Evolutionary conservation across 2,329 filamentous ascomycete genomes (phyloP).

Genomic region (Rhexocercosporidium sp.): DNA sequence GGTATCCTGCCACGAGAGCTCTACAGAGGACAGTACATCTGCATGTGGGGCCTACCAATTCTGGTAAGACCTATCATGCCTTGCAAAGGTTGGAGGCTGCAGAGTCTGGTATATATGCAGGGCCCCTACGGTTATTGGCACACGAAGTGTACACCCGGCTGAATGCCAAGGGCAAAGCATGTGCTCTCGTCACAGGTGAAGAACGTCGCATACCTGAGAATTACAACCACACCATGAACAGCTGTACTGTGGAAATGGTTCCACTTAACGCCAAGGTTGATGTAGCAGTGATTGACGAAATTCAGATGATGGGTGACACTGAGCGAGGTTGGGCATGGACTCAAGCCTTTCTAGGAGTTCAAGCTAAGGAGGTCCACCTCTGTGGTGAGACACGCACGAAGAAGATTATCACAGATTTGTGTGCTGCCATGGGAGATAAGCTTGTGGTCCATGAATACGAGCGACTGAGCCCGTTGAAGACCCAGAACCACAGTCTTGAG

Average conservation of each 20-base stretch:
- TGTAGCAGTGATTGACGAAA: slow-evolving; percentile 96
- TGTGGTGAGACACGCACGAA: slow-evolving; percentile 89
- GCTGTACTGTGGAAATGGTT: slow-evolving; percentile 95
- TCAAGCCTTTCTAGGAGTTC: slow-evolving; percentile 82
- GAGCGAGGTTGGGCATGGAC: slow-evolving; percentile 96
- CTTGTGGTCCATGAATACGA: slow-evolving; percentile 83
- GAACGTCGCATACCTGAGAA: slow-evolving; percentile 75
- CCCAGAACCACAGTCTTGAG: slow-evolving; percentile 68
- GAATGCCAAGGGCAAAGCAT: slow-evolving; percentile 74
- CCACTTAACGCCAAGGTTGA: slow-evolving; percentile 60
- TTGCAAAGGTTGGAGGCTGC: slow-evolving; percentile 81
- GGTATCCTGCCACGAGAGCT: slow-evolving; percentile 84
- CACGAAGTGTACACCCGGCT: slow-evolving; percentile 95
- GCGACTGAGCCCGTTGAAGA: slow-evolving; percentile 77
- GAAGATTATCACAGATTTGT: slow-evolving; percentile 77
- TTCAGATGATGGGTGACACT: slow-evolving; percentile 88
- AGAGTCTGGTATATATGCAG: slow-evolving; percentile 83
- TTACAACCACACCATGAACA: slow-evolving; percentile 65
- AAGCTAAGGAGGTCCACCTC: slow-evolving; percentile 87
- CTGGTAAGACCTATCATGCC: slow-evolving; percentile 96
- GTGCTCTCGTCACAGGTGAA: slow-evolving; percentile 88
- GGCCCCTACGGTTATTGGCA: slow-evolving; percentile 84
- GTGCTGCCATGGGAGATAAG: slow-evolving; percentile 79
- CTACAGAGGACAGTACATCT: slow-evolving; percentile 85
- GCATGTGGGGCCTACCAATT: slow-evolving; percentile 96